Base-by-base conservation (phyloP, 805 yeast genomes). In the Metschnikowia noctiluminum region DNA sequence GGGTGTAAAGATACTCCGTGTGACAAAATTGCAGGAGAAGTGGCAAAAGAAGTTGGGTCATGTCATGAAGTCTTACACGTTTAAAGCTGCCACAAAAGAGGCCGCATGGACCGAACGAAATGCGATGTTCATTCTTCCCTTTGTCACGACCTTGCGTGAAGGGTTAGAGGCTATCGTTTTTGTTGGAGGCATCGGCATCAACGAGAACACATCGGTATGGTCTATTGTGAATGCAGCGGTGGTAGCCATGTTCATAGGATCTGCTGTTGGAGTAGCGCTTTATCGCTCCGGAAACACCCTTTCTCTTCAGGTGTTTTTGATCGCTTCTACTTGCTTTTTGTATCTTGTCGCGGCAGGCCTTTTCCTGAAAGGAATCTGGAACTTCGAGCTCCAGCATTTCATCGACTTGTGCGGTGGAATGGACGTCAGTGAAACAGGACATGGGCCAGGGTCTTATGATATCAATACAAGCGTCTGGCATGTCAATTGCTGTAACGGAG, bases 391-490 rank as follows among this genome's bases (percentile, higher is more conserved):
- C 42, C 94, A 90, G 65, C 71, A 70, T 46, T 90, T 84, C 66
- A 89, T 89, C 49, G 78, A 80, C 49, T 68, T 70, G 50, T 90
- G 96, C 60, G 80, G 77, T 47, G 97, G 97, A 1, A 81, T 82
- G 60, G 97, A 90, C 59, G 86, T 89, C 62, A 78, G 88, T 38
- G 97, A 90, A 67, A 80, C 84, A 0, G 97, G 97, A 1, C 84
- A 85, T 36, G 97, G 97, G 0, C 96, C 96, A 0, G 97, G 97
- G 0, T 86, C 95, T 0, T 90, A 90, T 61, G 96, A 90, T 60
- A 84, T 90, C 21, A 56, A 78, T 16, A 79, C 76, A 42, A 82
- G 94, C 7, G 83, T 90, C 2, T 90, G 97, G 97, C 97, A 90
- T 64, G 96, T 90, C 27, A 89, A 90, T 67, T 89, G 96, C 65